phyloP scores from a whole-genome alignment of 2,329 filamentous ascomycete species.

The Penicillium sp. region DNA sequence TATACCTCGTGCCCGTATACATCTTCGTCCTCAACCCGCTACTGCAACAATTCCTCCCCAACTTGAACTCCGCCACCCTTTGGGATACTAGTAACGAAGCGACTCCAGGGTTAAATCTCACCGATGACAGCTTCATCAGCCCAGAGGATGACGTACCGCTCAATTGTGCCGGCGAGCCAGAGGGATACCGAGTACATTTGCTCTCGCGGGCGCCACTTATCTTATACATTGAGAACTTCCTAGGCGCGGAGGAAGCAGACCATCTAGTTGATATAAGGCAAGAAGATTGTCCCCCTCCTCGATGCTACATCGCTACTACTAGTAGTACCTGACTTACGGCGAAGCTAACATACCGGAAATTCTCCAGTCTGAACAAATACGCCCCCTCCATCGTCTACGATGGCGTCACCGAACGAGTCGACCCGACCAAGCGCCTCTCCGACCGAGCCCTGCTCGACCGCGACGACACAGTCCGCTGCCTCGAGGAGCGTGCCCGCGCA shows the following conservation, averaged over 20 bases:
- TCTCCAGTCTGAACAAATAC: conserved; percentile 53
- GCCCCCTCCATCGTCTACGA: conserved; percentile 60
- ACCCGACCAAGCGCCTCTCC: conserved; percentile 57
- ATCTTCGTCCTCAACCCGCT: conserved; percentile 41
- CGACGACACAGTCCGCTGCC: conserved; percentile 58
- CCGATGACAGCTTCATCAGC: conserved; percentile 40
- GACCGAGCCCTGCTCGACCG: conserved; percentile 55
- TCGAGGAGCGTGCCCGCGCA: conserved; percentile 60
- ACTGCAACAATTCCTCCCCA: conserved; percentile 31
- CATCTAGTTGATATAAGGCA: conserved; percentile 60
- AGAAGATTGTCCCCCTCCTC: not conserved
- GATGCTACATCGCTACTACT: no score
- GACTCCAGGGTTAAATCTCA: conserved; percentile 25
- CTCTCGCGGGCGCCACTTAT: conserved; percentile 59
- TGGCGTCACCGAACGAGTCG: conserved; percentile 50
- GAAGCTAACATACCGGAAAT: no score
- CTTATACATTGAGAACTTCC: conserved; percentile 62
- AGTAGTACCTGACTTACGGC: no score
- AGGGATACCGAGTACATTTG: conserved; percentile 49
- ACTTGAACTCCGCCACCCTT: not conserved
- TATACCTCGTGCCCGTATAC: conserved; percentile 44
- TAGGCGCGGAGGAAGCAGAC: conserved; percentile 53
- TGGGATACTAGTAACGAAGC: conserved; percentile 12
- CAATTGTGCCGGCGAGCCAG: conserved; percentile 30
- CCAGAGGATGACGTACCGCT: conserved; percentile 36